Conservation (phyloP, 2,329 filamentous ascomycete species). For the Orbilia quercus region DNA sequence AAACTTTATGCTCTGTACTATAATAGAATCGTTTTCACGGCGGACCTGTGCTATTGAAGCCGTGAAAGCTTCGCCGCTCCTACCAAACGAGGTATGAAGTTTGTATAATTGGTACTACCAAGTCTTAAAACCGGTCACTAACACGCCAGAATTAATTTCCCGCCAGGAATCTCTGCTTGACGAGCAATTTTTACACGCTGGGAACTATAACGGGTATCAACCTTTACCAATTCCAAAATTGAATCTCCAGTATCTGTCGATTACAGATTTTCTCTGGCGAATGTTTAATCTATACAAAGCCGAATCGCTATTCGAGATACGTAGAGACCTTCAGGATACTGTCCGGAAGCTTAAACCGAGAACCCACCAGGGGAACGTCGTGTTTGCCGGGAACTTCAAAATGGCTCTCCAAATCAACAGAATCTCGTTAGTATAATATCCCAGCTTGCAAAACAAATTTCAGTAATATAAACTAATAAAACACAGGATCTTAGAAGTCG, state of each 20-base stretch:
- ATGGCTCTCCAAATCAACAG: constrained; percentile 91
- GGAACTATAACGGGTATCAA: constrained; percentile 85
- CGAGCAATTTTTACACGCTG: constrained; percentile 78
- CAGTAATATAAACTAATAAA: constrained; percentile 50
- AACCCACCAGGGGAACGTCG: constrained; percentile 72
- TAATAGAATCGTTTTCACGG: constrained; percentile 80
- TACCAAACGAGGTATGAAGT: constrained; percentile 83
- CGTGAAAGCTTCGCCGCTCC: constrained; percentile 75
- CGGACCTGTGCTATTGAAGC: constrained; percentile 84
- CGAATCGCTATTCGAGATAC: constrained; percentile 92
- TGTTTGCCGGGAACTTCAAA: constrained; percentile 84
- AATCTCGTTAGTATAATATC: constrained; percentile 69
- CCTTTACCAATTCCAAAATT: constrained; percentile 92
- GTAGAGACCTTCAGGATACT: constrained; percentile 86
- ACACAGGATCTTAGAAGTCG: constrained; percentile 79
- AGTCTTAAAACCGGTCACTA: too few species aligned
- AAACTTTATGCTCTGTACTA: constrained; percentile 74
- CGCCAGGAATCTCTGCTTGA: constrained; percentile 75
- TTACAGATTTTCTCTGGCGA: constrained; percentile 97
- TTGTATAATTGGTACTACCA: too few species aligned
- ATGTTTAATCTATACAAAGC: constrained; percentile 88
- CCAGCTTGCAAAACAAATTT: background rate
- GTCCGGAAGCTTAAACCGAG: constrained; percentile 82
- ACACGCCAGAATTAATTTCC: background rate
- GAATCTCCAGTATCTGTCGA: constrained; percentile 92